These are phyloP conservation scores for Phlebopus sp. DNA, from an alignment of 1,284 basidiomycete species.

Conservation along the genomic window DNA sequence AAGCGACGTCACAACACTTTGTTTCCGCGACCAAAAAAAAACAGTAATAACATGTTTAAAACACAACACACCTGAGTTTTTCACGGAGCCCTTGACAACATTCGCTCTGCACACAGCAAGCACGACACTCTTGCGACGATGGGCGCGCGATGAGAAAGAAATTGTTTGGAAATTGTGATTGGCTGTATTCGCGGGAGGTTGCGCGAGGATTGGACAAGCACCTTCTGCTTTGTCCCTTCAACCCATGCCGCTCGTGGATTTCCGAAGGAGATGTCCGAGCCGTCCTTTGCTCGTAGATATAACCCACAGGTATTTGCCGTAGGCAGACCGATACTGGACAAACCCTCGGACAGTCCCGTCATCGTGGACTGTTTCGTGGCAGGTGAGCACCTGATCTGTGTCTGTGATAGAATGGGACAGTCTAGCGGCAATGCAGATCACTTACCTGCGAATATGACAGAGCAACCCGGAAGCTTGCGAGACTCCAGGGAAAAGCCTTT, in stretches of 20 bases:
- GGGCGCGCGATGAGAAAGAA: background rate
- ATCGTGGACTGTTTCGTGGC: constrained; percentile 7
- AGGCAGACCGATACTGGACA: background rate
- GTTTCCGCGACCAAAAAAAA: constrained; percentile 3
- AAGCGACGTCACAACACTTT: constrained; percentile 6
- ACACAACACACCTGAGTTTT: too few relatives aligned
- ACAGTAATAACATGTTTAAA: too few relatives aligned
- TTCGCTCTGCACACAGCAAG: too few relatives aligned
- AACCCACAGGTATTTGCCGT: background rate
- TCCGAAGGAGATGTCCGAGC: constrained; percentile 2
- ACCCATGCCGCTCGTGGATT: constrained; percentile 1
- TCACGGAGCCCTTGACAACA: too few relatives aligned
- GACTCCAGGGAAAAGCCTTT: background rate
- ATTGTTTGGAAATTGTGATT: too few relatives aligned
- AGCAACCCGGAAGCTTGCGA: constrained; percentile 11
- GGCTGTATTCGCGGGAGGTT: background rate
- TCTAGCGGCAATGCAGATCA: background rate
- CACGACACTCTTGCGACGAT: background rate
- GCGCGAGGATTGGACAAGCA: background rate
- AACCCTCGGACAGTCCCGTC: background rate
- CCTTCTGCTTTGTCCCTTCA: constrained; percentile 11
- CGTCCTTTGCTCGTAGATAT: background rate
- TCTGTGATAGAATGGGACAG: constrained; percentile 1
- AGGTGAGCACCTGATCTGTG: constrained; percentile 5
- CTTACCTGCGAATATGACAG: constrained; percentile 4